Base-by-base conservation (phyloP, 495 filamentous ascomycete genomes). In the Astrothelium macrocarpum region DNA sequence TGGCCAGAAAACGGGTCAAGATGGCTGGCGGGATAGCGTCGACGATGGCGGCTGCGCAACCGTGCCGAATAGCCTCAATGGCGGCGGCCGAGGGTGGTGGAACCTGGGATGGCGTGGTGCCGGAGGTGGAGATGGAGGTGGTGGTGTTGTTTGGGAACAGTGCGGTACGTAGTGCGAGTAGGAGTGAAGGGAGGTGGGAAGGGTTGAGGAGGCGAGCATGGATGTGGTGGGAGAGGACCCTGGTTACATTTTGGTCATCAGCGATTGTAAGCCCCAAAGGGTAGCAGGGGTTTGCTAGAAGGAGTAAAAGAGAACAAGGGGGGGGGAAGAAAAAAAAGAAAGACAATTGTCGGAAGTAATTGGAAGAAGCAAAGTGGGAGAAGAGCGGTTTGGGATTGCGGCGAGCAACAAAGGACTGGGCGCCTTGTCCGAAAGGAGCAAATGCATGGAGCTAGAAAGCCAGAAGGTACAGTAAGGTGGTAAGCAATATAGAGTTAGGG, bases 111-210 rank as follows among this genome's bases (percentile, higher is more conserved):
- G n/a, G n/a, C n/a, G n/a, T n/a, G n/a, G n/a, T n/a, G 70, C 70
- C 36, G 73, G 70, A 16, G 75, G 68, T 1, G 77, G 71, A 16
- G 72, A 65, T 11, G 65, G 43, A 28, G 74, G 65, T 53, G 75
- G 82, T 77, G 23, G 82, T 75, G 75, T 94, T 92, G 76, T 86
- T 83, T 31, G 92, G 91, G 72, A 95, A 95, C 49, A 96, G 75
- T 61, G 86, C 80, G 59, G 80, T 82, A 72, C 93, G 85, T 68
- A 85, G 79, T 62, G 80, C 81, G 71, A 85, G 83, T 65, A 97
- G 85, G 63, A 91, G 78, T 67, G 83, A 80, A 74, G 90, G 89
- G 61, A 94, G 79, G 68, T 85, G 79, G 63, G 81, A 76, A 60
- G 89, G 82, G 76, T 85, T 82, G 28, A 88, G 77, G 63, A 95